Base-by-base conservation (phyloP, 495 filamentous ascomycete genomes). In the Neurospora africana region DNA sequence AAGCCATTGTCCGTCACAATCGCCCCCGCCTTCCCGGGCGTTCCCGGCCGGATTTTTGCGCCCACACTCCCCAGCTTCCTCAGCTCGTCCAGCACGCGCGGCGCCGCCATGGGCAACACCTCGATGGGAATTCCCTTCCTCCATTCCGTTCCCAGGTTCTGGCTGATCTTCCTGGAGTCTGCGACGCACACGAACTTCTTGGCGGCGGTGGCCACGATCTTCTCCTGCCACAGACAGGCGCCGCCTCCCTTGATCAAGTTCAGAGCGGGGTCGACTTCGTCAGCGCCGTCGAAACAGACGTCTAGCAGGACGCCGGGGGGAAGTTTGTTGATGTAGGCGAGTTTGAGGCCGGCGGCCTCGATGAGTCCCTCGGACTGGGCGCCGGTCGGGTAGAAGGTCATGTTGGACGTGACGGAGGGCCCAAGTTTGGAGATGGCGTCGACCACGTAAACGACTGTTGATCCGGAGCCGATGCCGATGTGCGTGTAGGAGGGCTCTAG, bases 231-330 rank as follows among this genome's bases (percentile, higher is more conserved):
- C 72, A 98, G 82, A 81, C 96, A 99, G 36, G 94, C 95, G 61
- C 95, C 95, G 19, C 95, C 95, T 65, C 95, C 95, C 84, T 99
- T 99, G 82, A 99, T 97, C 78, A 93, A 92, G 82, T 98, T 99
- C 69, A 99, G 81, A 44, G 94, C 92, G 30, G 92, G 92, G 80
- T 99, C 95, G 36, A 99, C 93, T 84, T 99, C 95, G 80, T 99
- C 95, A 30, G 95, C 96, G 43, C 95, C 95, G 81, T 98, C 95
- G 76, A 98, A 98, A 38, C 90, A 90, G 37, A 98, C 90, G 77
- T 97, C 94, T 17, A 85, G 78, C 68, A 72, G 75, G 19, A 84
- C 76, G 21, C 82, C 86, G 21, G 87, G 83, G 23, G 84, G 79
- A 8, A 92, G 89, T 70, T 95, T 79, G 44, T 93, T 92, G 81